Evolutionary conservation across 129 eudicot genomes (phyloP).

Genomic region (Escallonia herrerae): DNA sequence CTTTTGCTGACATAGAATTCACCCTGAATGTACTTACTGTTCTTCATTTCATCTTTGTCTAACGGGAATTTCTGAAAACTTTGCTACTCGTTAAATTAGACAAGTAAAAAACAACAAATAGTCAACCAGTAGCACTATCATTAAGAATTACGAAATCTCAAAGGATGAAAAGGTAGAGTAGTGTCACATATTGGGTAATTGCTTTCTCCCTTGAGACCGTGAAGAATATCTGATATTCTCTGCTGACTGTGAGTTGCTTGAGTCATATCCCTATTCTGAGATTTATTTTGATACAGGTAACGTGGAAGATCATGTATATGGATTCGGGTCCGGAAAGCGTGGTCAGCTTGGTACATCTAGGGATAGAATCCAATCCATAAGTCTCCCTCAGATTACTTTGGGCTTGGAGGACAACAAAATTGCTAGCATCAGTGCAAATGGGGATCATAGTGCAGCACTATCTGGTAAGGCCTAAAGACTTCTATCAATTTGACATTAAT

Average conservation of each 20-base stretch:
- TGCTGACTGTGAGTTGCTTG: too few relatives aligned
- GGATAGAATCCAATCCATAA: conserved; percentile 43
- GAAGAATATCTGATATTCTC: neutral
- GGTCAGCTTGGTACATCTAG: conserved; percentile 76
- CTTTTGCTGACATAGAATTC: too few relatives aligned
- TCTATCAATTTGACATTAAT: neutral
- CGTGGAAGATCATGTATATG: conserved; percentile 43
- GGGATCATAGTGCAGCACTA: conserved; percentile 89
- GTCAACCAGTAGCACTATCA: too few relatives aligned
- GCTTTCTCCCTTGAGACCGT: neutral
- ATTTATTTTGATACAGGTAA: conserved; percentile 23
- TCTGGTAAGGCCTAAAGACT: conserved; percentile 38
- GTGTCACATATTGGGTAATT: too few relatives aligned
- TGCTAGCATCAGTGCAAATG: conserved; percentile 57
- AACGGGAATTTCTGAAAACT: too few relatives aligned
- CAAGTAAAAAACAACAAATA: too few relatives aligned
- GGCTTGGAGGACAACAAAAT: conserved; percentile 47
- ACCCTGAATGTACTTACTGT: too few relatives aligned
- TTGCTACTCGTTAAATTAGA: too few relatives aligned
- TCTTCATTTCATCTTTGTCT: too few relatives aligned
- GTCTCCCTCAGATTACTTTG: conserved; percentile 41
- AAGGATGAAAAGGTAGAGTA: too few relatives aligned
- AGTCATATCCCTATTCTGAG: neutral
- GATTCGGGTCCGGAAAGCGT: conserved; percentile 95
- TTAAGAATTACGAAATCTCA: too few relatives aligned